Conservation (phyloP, 2,329 filamentous ascomycete species). For the Trichoderma simmonsii region DNA sequence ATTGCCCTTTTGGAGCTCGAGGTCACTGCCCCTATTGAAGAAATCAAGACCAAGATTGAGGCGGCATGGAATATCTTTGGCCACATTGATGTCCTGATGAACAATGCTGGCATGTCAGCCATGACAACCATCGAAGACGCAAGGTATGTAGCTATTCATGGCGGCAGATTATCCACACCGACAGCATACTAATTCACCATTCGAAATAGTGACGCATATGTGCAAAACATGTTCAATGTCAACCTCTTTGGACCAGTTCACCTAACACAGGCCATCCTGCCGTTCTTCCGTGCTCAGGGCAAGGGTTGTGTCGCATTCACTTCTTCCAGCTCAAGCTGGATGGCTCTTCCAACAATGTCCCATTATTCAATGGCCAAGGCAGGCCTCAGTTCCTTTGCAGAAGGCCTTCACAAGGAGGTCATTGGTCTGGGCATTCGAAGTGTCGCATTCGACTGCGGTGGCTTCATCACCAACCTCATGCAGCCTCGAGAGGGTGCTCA, state of each 20-base stretch:
- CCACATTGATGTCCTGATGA: constrained; percentile 33
- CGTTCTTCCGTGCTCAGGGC: constrained; percentile 27
- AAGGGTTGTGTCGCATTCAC: constrained; percentile 31
- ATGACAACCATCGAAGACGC: constrained; percentile 32
- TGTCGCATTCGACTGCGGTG: constrained; percentile 34
- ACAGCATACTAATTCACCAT: background rate
- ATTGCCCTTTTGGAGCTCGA: constrained; percentile 33
- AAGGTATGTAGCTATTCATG: constrained; percentile 25
- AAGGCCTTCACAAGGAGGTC: constrained; percentile 31
- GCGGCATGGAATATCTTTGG: constrained; percentile 32
- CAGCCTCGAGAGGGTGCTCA: constrained; percentile 25
- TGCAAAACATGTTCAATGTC: constrained; percentile 28
- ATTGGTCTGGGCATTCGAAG: constrained; percentile 27
- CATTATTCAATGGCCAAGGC: constrained; percentile 33
- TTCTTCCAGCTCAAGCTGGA: constrained; percentile 29
- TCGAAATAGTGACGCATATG: constrained; percentile 24
- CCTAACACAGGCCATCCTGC: constrained; percentile 29
- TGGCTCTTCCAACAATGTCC: constrained; percentile 30
- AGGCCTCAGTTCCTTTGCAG: constrained; percentile 28
- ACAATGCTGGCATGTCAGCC: constrained; percentile 34
- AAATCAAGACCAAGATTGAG: constrained; percentile 24
- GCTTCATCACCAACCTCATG: constrained; percentile 29
- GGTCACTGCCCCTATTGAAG: constrained; percentile 23
- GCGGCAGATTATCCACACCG: fast-evolving
- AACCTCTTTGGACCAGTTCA: constrained; percentile 30